Base-by-base conservation (phyloP, 371 early-diverging fungal genomes). In the Parasitella parasitica region DNA sequence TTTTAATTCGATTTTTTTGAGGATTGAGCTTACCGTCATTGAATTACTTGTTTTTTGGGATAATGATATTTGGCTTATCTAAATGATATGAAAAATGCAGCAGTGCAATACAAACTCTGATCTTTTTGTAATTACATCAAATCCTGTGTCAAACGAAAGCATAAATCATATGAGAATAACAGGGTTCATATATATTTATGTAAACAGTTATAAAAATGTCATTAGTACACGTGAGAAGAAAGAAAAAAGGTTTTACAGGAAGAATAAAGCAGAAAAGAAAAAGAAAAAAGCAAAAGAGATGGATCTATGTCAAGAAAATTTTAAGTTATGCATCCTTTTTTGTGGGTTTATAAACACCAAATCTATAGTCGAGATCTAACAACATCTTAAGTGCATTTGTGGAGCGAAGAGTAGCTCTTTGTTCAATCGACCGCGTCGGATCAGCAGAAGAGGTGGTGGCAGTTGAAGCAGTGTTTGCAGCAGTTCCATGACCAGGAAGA, bases 361-460 rank as follows among this genome's bases (percentile, higher is more conserved):
- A 84, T 79, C 81, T 75, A 70, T 82, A 78, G 62, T 82, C 84
- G 51, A 84, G 69, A 61, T 84, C 88, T 63, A 86, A 60, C 49
- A 86, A 61, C 76, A 86, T 85, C 69, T 86, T 88, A 62, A 88
- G 77, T 3, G 85, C 88, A 57, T 88, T 86, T 63, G 83, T 81
- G 38, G 84, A 83, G 54, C 82, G 83, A 27, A 85, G 71, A 30
- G 78, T 67, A 54, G 76, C 78, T 34, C 68, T 70, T 2, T 65
- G 46, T n/a, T 71, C 68, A 16, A 66, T 59, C 6, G 62, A 16
- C 50, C 64, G 56, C 39, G 54, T 54, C 20, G 56, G 60, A 35
- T 43, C 43, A n/a, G 37, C 67, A 4, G 67, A 9, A 20, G 51
- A 62, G 36, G 67, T 60, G 32, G 63, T 20, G 11, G 59, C 54